These are phyloP conservation scores for Trichosanthes cucumerina DNA, from an alignment of 306 rosid genomes.

Conservation along the genomic window DNA sequence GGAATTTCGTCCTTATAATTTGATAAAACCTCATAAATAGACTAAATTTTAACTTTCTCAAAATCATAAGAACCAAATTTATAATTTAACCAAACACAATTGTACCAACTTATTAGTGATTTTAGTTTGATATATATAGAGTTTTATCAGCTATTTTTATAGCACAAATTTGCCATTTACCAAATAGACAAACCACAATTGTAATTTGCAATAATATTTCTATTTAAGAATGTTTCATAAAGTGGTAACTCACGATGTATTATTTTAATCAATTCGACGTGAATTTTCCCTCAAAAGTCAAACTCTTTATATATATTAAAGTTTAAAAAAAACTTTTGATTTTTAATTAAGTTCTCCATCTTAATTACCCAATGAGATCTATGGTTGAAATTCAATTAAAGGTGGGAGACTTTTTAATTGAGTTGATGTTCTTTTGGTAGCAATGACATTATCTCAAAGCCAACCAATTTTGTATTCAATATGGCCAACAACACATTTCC, in stretches of 20 bases:
- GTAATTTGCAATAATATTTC: neutral
- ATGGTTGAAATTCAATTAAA: neutral
- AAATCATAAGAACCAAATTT: no score
- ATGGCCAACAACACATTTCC: neutral
- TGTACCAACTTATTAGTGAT: neutral
- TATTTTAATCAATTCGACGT: neutral
- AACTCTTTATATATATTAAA: neutral
- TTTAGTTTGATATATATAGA: no score
- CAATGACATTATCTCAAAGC: constrained; percentile 1
- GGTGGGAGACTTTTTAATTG: neutral
- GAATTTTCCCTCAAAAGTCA: neutral
- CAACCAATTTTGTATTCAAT: constrained; percentile 2
- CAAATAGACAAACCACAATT: neutral
- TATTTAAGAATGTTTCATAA: neutral
- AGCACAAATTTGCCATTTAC: neutral
- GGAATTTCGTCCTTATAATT: no score
- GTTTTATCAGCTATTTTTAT: no score
- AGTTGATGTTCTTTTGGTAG: neutral
- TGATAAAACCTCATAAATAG: no score
- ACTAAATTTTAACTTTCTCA: no score
- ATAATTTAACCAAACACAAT: no score
- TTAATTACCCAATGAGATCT: neutral
- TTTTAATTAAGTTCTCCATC: neutral
- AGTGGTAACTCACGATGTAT: neutral
- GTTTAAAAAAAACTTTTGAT: neutral